Percentiles rank a stretch among this genome's conserved stretches.
Evolutionary conservation across 2,329 filamentous ascomycete species (phyloP).

Genomic region (Scedosporium dehoogii): DNA sequence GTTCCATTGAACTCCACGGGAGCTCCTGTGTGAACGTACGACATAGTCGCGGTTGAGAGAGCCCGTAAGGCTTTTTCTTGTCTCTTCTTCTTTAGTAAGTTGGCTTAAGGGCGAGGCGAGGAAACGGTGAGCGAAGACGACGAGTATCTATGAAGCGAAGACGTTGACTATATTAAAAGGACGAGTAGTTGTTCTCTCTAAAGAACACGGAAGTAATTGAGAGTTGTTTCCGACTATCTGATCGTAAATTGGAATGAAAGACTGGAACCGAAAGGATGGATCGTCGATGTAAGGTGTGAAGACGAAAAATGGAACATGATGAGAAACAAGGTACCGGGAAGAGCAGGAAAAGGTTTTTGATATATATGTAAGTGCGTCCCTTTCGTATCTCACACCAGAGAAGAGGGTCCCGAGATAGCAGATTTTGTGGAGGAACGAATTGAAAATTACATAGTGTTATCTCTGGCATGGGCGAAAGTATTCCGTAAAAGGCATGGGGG

Average conservation of each 20-base stretch:
- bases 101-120: too few relatives aligned
- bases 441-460: constrained; percentile 4
- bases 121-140: not conserved
- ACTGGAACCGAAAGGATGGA: not conserved
- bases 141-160: not conserved
- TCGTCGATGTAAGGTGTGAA: not conserved
- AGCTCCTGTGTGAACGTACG: constrained; percentile 48
- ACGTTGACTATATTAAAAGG: too few relatives aligned
- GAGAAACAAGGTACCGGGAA: not conserved
- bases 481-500: constrained; percentile 1
- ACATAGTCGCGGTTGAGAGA: constrained; percentile 30
- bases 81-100: too few relatives aligned
- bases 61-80: not conserved
- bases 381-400: not conserved
- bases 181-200: too few relatives aligned
- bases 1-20: constrained; percentile 55
- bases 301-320: constrained; percentile 1
- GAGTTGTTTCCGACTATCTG: too few relatives aligned
- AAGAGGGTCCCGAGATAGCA: constrained; percentile 5
- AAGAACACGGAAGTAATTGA: too few relatives aligned
- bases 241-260: not conserved
- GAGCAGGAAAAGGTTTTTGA: not conserved
- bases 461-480: constrained; percentile 1
- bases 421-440: constrained; percentile 3
- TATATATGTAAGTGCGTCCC: not conserved